Base-by-base conservation (phyloP, 345 rosid species). In the Abelmoschus esculentus region DNA sequence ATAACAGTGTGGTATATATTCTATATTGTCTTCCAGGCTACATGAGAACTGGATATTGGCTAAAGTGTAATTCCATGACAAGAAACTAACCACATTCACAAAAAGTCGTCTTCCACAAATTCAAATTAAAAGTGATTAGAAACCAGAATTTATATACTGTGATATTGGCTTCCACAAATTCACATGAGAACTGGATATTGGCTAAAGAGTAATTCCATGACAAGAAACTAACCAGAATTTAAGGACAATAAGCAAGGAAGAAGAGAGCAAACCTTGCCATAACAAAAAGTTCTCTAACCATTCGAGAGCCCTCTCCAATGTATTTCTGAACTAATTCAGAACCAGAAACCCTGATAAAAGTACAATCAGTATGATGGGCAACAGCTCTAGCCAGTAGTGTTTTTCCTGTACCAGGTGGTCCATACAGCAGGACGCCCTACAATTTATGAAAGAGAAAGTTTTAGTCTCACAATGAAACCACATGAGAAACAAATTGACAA, bases 341-440 rank as follows among this genome's bases (percentile, higher is more conserved):
- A 65, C 98, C 97, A 76, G 96, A 93, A 72, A 95, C 99, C 91
- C 99, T 88, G 79, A 95, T 95, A 82, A 95, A 95, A 59, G 99
- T 95, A 81, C 98, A 95, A 79, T 95, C 98, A 56, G 99, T 95
- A 80, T 95, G 99, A 80, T 95, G 99, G 40, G 99, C 99, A 68
- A 95, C 99, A 53, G 99, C 99, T 77, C 99, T 86, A 54, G 99
- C 99, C 85, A 95, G 75, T 66, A 95, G 79, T 13, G 98, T 93
- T 80, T 93, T 93, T 53, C 98, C 98, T 47, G 98, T 93, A 67
- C 99, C 99, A 59, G 99, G 99, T 32, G 99, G 99, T 26, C 99
- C 99, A 82, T 95, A 95, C 13, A 95, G 81, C 78, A 95, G 80
- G 67, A 95, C 99, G 69, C 99, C 99, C 99, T 95, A 74, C 46